Evolutionary conservation across 2,329 filamentous ascomycete genomes (phyloP), one percentile per base, ranked within the genome.

Genomic region (Fusarium sp.): DNA sequence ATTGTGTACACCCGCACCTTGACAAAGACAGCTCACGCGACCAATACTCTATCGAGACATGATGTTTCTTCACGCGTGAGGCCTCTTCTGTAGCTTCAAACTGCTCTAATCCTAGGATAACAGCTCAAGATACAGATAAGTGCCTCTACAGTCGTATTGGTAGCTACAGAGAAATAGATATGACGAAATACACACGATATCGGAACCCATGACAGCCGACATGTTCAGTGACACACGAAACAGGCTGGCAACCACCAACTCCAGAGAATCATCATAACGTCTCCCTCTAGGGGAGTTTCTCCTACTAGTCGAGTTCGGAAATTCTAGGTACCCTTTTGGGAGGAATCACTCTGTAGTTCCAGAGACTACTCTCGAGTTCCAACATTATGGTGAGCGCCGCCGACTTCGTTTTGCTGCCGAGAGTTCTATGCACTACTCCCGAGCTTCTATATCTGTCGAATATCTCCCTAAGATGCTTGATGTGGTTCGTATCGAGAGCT

Each of bases 251-350:
- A n/a, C 6, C 25, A 6, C 15, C 4, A 30, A 30, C 47, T 12
- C 12, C 15, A 27, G 43, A 47, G 14, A 17, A 47, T 9, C 17
- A 10, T 9, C 2, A 52, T 52, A 10, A n/a, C 12, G 22, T 6
- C 2, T 12, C 12, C 11, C 9, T 11, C 6, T 2, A 52, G 17
- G 4, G 5, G 11, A 15, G 12, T 1, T 5, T 4, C 1, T 6
- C 25, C 9, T 3, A 30, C n/a, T 2, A 52, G 15, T 52, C 25
- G 4, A 52, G 4, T 27, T 14, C 15, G n/a, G 6, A 11, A 30
- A n/a, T n/a, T 5, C 17, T 10, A 6, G 43, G 25, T 2, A 4
- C 10, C 47, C 47, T 7, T 14, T 17, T 17, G 2, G 5, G 10
- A 32, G 17, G 10, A 32, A 52, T 14, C 4, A 20, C 27, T 3